A percentile compares a stretch with the other conserved stretches of the same genome.
These are phyloP conservation scores for Sarocladiaceae sp. DNA, from an alignment of 2,329 filamentous ascomycete species.

Conservation along the genomic window DNA sequence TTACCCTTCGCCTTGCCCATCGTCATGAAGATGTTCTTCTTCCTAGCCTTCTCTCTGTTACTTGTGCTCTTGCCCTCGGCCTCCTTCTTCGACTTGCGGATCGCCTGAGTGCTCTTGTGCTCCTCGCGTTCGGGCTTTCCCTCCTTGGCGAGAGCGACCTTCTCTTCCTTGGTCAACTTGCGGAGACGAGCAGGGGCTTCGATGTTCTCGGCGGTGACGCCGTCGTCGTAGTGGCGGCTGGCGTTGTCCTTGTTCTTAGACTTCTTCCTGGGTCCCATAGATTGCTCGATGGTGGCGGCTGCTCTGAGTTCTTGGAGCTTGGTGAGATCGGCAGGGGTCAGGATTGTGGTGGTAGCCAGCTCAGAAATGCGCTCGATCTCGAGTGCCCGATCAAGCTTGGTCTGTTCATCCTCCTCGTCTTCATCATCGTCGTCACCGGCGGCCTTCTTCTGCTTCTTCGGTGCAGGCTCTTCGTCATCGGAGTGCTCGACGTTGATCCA, in stretches of 20 bases:
- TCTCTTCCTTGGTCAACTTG: constrained; percentile 87
- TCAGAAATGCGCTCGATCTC: constrained; percentile 56
- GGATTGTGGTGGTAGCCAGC: constrained; percentile 87
- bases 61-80: constrained; percentile 91
- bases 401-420: constrained; percentile 38
- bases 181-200: constrained; percentile 78
- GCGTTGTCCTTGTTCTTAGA: constrained; percentile 40
- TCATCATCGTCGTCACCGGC: constrained; percentile 21
- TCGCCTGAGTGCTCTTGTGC: constrained; percentile 82
- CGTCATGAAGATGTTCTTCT: constrained; percentile 99
- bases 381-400: constrained; percentile 37
- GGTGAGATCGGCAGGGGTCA: constrained; percentile 92
- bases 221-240: constrained; percentile 74
- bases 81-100: constrained; percentile 82
- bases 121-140: constrained; percentile 73
- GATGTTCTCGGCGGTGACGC: constrained; percentile 86
- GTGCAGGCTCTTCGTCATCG: constrained; percentile 68
- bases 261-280: constrained; percentile 43
- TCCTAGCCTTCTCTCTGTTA: constrained; percentile 92
- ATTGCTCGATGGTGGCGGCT: constrained; percentile 66
- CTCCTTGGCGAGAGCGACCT: constrained; percentile 75
- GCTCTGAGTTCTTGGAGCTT: constrained; percentile 87
- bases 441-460: constrained; percentile 36
- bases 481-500: constrained; percentile 92
- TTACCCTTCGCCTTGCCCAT: constrained; percentile 93